These are phyloP conservation scores for Voacanga thouarsii DNA, from an alignment of 257 asterid genomes.

Conservation along the genomic window DNA sequence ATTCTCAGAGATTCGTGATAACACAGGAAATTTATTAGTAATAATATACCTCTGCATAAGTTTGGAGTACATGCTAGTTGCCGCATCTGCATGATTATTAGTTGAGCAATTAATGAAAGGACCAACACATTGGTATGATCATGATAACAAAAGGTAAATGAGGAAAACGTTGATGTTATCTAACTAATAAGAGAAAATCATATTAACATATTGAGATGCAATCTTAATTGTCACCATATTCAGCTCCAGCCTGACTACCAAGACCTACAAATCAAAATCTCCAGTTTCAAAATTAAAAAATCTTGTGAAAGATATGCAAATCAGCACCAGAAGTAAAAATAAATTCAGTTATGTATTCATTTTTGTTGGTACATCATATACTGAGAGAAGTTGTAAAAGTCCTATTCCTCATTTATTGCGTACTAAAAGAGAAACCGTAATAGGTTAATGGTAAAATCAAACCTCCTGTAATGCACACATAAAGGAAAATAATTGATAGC, in stretches of 20 bases:
- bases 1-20: not conserved
- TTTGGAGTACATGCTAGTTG: slow-evolving; percentile 88
- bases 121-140: not conserved
- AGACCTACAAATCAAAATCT: slow-evolving; percentile 49
- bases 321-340: not conserved
- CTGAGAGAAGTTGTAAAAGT: not conserved
- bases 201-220: slow-evolving; percentile 99
- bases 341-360: not conserved
- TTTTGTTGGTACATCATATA: not conserved
- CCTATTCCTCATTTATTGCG: not conserved
- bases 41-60: slow-evolving; percentile 67
- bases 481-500: not conserved
- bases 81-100: slow-evolving; percentile 69
- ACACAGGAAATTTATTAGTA: not conserved
- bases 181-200: slow-evolving; percentile 27
- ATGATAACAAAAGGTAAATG: slow-evolving; percentile 8
- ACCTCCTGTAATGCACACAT: not conserved
- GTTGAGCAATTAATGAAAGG: slow-evolving; percentile 15
- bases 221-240: slow-evolving; percentile 91
- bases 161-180: slow-evolving; percentile 8
- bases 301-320: not conserved
- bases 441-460: not conserved
- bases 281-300: slow-evolving; percentile 1
- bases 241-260: slow-evolving; percentile 93
- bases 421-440: not conserved